Base-by-base conservation (phyloP, 306 rosid species). In the Datisca glomerata region DNA sequence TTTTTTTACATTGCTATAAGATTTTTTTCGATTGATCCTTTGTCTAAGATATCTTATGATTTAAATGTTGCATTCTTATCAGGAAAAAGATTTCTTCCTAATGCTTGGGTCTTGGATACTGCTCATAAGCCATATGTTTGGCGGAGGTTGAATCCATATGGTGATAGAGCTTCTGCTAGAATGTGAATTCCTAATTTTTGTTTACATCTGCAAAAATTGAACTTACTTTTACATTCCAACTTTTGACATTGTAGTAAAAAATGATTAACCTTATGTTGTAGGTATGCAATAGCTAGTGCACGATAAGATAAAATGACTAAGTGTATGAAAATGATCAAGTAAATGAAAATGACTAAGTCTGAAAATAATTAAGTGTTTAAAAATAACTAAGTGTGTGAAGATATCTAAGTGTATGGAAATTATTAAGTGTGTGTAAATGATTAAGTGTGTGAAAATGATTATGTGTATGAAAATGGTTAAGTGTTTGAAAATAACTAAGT, bases 271-370 rank as follows among this genome's bases (percentile, higher is more conserved):
- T 51, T 62, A 47, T 70, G 46, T 31, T 73, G 60, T 69, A 91
- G 99, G 99, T 91, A 91, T 27, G 99, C 96, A 18, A 91, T 96
- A 45, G 99, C 93, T 46, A 80, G 99, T 73, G 82, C 96, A 25
- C 96, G 99, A 47, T 75, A 96, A 62, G 99, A 91, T 73, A 96
- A 96, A 53, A 91, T 91, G 99, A n/a, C n/a, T n/a, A n/a, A n/a
- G n/a, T n/a, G n/a, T n/a, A n/a, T n/a, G n/a, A n/a, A n/a, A n/a
- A n/a, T n/a, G n/a, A n/a, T n/a, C n/a, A n/a, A n/a, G n/a, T n/a
- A n/a, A n/a, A n/a, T n/a, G n/a, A n/a, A n/a, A n/a, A n/a, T n/a
- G n/a, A n/a, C n/a, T n/a, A n/a, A n/a, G n/a, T n/a, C n/a, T n/a
- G n/a, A n/a, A n/a, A n/a, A n/a, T n/a, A n/a, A n/a, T n/a, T n/a